phyloP scores from a whole-genome alignment of 148 eudicot species.

The Heliosperma pusillum region DNA sequence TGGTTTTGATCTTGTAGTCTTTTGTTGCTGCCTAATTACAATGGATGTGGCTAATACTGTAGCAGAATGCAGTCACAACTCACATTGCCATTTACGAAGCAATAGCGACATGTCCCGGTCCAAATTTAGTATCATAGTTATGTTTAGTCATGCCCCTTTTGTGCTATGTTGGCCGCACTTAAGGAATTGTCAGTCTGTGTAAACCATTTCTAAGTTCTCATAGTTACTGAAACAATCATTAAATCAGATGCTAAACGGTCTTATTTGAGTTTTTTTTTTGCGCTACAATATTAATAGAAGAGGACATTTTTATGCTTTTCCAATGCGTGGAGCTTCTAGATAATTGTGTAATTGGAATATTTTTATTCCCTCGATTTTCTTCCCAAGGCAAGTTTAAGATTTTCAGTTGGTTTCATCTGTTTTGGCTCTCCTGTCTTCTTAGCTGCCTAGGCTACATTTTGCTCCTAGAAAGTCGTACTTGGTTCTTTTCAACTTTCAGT shows the following conservation, averaged over 20 bases:
- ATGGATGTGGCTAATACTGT: neutral
- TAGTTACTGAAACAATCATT: neutral
- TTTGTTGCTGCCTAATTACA: neutral
- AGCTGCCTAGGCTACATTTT: neutral
- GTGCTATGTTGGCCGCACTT: neutral
- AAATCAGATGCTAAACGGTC: too few species aligned
- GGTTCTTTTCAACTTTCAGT: neutral
- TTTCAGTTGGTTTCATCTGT: neutral
- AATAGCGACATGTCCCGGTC: neutral
- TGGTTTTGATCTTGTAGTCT: too few species aligned
- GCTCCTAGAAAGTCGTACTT: neutral
- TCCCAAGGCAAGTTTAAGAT: neutral
- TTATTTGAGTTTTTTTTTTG: neutral
- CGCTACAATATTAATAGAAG: neutral
- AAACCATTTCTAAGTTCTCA: neutral
- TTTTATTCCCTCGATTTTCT: neutral
- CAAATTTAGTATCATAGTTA: neutral
- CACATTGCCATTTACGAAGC: neutral
- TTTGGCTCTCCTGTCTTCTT: slow-evolving; percentile 10
- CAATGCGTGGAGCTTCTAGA: neutral
- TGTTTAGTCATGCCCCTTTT: neutral
- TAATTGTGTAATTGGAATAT: neutral
- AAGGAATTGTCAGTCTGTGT: neutral
- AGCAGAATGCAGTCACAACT: neutral
- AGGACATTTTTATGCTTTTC: neutral